Evolutionary conservation across 257 asterid genomes (phyloP).

Genomic region (Salvia miltiorrhiza): DNA sequence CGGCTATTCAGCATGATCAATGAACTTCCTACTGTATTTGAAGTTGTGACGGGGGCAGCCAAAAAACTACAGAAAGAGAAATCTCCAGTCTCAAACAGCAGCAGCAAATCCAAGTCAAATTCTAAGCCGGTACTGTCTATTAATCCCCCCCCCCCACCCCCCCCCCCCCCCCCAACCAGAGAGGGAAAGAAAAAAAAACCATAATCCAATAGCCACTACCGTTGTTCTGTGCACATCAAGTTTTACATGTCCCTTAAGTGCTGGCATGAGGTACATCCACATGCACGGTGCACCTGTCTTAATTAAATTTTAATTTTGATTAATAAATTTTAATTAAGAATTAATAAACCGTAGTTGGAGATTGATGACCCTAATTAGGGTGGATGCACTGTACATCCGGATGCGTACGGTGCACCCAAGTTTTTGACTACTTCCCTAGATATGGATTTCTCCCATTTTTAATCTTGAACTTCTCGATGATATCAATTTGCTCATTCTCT

Average conservation of each 20-base stretch:
- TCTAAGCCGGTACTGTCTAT: constrained; percentile 42
- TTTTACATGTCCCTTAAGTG: not conserved
- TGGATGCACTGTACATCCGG: no score
- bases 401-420: no score
- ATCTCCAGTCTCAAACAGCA: constrained; percentile 50
- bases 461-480: not conserved
- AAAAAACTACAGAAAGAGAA: constrained; percentile 67
- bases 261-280: not conserved
- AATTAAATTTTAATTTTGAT: no score
- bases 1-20: constrained; percentile 77
- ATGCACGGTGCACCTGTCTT: no score
- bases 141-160: not conserved
- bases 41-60: constrained; percentile 68
- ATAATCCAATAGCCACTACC: not conserved
- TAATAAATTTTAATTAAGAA: no score
- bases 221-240: not conserved
- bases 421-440: no score
- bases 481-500: constrained; percentile 13
- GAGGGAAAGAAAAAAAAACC: not conserved
- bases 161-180: not conserved
- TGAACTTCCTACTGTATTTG: constrained; percentile 77
- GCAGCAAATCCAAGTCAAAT: constrained; percentile 61
- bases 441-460: not conserved
- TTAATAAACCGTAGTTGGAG: no score
- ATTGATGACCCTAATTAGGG: no score